phyloP scores from a whole-genome alignment of 192 early-diverging fungal genomes.

The Coemansia sp. region DNA sequence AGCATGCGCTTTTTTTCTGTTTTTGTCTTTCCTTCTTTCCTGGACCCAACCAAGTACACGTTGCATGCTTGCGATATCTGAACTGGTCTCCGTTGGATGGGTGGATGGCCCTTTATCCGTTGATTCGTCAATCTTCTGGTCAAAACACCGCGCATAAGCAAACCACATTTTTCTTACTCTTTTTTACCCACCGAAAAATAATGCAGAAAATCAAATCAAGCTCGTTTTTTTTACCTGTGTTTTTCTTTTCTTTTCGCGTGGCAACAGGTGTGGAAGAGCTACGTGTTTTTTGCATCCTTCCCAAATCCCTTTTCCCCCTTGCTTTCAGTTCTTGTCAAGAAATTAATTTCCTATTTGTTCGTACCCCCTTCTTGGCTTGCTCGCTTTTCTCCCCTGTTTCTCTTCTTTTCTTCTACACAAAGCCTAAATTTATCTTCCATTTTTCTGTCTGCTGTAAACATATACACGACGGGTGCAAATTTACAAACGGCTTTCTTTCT shows the following conservation, averaged over 20 bases:
- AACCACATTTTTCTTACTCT: neutral
- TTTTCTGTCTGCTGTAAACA: neutral
- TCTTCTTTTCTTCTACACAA: neutral
- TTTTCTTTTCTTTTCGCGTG: neutral
- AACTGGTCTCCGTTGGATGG: too few relatives aligned
- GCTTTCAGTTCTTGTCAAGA: neutral
- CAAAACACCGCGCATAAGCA: neutral
- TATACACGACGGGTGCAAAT: too few relatives aligned
- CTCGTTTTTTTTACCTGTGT: neutral
- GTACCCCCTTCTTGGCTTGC: neutral
- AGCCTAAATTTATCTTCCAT: neutral
- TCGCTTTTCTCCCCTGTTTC: neutral
- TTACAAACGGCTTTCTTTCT: too few relatives aligned
- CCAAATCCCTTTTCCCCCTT: neutral
- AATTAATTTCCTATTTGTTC: too few relatives aligned
- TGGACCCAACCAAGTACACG: neutral
- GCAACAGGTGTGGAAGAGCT: neutral
- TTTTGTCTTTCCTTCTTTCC: neutral
- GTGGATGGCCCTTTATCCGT: too few relatives aligned
- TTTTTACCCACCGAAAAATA: neutral
- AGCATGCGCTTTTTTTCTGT: neutral
- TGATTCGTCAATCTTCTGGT: neutral
- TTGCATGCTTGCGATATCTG: too few relatives aligned
- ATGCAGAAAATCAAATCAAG: neutral
- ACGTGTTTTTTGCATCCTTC: conserved; percentile 3